Evolutionary conservation across 306 rosid species (phyloP).

Genomic region (Vigna nakashimae): DNA sequence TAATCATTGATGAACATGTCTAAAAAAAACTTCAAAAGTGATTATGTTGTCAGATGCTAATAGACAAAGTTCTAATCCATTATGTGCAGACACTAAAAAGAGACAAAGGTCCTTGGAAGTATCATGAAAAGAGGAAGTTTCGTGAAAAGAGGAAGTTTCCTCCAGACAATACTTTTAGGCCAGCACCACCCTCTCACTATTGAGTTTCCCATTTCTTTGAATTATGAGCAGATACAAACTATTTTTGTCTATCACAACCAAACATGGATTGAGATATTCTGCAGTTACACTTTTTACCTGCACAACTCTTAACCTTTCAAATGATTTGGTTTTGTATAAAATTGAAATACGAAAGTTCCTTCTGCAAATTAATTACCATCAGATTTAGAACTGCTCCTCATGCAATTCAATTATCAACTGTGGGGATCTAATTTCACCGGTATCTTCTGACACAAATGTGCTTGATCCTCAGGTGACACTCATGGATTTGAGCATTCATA

Average conservation of each 20-base stretch:
- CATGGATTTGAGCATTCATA: constrained; percentile 8
- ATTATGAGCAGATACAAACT: not conserved
- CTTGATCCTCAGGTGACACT: not conserved
- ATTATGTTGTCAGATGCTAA: not conserved
- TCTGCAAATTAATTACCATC: not conserved
- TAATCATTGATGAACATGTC: no score
- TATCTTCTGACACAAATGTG: not conserved
- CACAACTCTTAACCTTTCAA: not conserved
- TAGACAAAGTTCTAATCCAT: not conserved
- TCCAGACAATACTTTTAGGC: not conserved
- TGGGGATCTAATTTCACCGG: not conserved
- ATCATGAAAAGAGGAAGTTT: not conserved
- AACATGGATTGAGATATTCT: not conserved
- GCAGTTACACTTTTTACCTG: not conserved
- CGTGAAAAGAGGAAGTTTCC: not conserved
- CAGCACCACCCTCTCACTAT: not conserved
- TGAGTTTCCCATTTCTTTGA: not conserved
- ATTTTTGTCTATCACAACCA: not conserved
- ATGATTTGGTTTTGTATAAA: not conserved
- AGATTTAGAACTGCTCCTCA: not conserved
- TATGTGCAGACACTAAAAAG: not conserved
- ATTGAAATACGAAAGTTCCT: not conserved
- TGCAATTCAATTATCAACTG: not conserved
- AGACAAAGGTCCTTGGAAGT: not conserved
- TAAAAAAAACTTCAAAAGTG: not conserved